These are phyloP conservation scores for Aspergillus bridgeri DNA, from an alignment of 495 filamentous ascomycete genomes.

Conservation along the genomic window DNA sequence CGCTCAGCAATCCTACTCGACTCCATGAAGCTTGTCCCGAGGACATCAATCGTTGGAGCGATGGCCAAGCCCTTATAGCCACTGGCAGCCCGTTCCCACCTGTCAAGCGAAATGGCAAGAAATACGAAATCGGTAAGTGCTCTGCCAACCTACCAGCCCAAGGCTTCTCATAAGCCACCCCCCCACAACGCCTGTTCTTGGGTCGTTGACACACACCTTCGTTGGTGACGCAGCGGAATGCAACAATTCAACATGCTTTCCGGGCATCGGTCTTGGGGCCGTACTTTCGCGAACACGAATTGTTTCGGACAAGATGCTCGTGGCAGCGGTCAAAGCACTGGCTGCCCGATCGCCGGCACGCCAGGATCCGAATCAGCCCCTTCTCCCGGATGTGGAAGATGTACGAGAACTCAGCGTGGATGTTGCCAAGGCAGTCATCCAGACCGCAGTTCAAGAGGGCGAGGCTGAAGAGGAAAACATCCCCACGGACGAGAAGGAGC, in stretches of 20 bases:
- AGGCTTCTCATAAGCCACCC: too few species aligned
- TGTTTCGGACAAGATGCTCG: constrained; percentile 75
- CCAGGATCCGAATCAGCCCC: constrained; percentile 48
- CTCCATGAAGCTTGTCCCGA: constrained; percentile 78
- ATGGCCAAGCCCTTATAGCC: constrained; percentile 75
- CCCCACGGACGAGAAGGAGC: constrained; percentile 44
- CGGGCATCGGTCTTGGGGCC: constrained; percentile 77
- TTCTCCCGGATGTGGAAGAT: constrained; percentile 74
- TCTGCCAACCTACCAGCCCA: background rate
- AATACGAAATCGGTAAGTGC: constrained; percentile 58
- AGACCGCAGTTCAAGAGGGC: constrained; percentile 64
- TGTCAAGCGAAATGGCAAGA: constrained; percentile 61
- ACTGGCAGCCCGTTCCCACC: constrained; percentile 83
- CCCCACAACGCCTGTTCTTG: background rate
- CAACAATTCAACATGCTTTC: constrained; percentile 87
- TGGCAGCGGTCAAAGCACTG: constrained; percentile 72
- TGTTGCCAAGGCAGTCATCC: constrained; percentile 77
- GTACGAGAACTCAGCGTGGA: constrained; percentile 74
- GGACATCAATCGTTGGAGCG: constrained; percentile 77
- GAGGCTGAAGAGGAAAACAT: constrained; percentile 51
- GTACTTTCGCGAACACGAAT: constrained; percentile 62
- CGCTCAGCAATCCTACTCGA: constrained; percentile 80
- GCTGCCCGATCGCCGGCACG: constrained; percentile 68
- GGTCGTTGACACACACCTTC: constrained; percentile 2
- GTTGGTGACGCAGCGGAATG: constrained; percentile 59